These are phyloP conservation scores for Chaetomium sp. DNA, from an alignment of 2,329 filamentous ascomycete species.

Conservation along the genomic window DNA sequence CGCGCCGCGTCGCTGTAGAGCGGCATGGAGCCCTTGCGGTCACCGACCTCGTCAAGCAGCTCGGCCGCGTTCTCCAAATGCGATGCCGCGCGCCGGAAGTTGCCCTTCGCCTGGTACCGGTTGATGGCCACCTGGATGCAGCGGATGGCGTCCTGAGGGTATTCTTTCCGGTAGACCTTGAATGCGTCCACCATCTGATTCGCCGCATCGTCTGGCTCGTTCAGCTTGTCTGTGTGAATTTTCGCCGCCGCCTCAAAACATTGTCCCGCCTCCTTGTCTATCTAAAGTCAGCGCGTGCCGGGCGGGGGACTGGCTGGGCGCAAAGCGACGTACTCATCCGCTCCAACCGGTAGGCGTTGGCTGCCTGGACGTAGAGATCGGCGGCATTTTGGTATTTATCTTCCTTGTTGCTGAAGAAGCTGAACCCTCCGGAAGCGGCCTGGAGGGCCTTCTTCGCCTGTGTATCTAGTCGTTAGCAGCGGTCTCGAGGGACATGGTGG, in stretches of 20 bases:
- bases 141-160: slow-evolving; percentile 78
- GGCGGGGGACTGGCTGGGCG: not conserved
- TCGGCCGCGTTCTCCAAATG: slow-evolving; percentile 90
- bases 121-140: slow-evolving; percentile 78
- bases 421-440: slow-evolving; percentile 78
- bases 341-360: slow-evolving; percentile 88
- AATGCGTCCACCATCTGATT: slow-evolving; percentile 88
- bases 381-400: slow-evolving; percentile 91
- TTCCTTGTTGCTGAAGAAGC: slow-evolving; percentile 81
- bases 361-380: slow-evolving; percentile 84
- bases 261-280: slow-evolving; percentile 82
- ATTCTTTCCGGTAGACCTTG: slow-evolving; percentile 88
- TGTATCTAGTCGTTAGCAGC: slow-evolving; percentile 26
- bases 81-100: slow-evolving; percentile 85
- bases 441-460: slow-evolving; percentile 85
- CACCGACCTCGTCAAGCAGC: slow-evolving; percentile 81
- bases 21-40: slow-evolving; percentile 76
- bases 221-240: slow-evolving; percentile 78
- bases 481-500: slow-evolving; percentile 15
- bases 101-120: slow-evolving; percentile 86
- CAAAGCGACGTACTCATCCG: slow-evolving; percentile 64
- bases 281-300: slow-evolving; percentile 12
- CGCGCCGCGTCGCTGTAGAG: slow-evolving; percentile 82
- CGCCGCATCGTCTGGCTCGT: slow-evolving; percentile 89
- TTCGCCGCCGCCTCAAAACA: slow-evolving; percentile 85